Base-by-base conservation (phyloP, 139 green algal genomes). In the Chlorella ohadii region DNA sequence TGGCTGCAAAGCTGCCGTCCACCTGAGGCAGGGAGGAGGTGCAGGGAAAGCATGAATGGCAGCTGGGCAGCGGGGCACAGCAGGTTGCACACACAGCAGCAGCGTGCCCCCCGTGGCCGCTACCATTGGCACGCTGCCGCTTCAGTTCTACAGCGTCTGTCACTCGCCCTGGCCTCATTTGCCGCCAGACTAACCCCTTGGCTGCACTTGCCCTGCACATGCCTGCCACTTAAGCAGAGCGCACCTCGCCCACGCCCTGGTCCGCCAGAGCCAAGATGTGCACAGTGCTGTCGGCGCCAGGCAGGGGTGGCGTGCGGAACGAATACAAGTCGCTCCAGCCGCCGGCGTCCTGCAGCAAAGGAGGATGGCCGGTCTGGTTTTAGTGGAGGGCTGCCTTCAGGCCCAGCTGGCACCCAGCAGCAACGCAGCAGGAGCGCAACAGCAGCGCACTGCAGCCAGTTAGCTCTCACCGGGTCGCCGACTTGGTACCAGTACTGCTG, bases 401-500 rank as follows among this genome's bases (percentile, higher is more conserved):
- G 22, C 15, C 51, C 51, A 19, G 15, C 44, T 6, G 44, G 11
- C 44, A 55, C 51, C 9, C 51, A 59, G 51, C 51, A 59, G 51
- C 51, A 59, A 20, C 12, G 51, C 51, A 59, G 12, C 51, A 59
- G 15, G 51, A 2, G 2, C 11, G 12, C 9, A 59, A 22, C 51
- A 59, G 51, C 51, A 22, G 12, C 15, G 15, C 9, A 59, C 2
- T 19, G 51, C 51, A 59, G 51, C 11, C 51, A 23, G 51, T 13
- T 59, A 59, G 51, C 51, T 7, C 47, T 34, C 72, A 93, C 90
- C 86, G 89, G 84, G 81, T 95, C 90, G 0, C 94, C 94, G 11
- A 90, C 88, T 4, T 55, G 36, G 79, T 96, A 97, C 79, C 89
- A 94, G 85, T 95, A 95, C 13, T 44, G 59, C 19, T 65, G 85